Percentiles rank a stretch among this genome's conserved stretches.
These are phyloP conservation scores for Lasiosphaeris hirsuta DNA, from an alignment of 495 filamentous ascomycete genomes.

Conservation along the genomic window DNA sequence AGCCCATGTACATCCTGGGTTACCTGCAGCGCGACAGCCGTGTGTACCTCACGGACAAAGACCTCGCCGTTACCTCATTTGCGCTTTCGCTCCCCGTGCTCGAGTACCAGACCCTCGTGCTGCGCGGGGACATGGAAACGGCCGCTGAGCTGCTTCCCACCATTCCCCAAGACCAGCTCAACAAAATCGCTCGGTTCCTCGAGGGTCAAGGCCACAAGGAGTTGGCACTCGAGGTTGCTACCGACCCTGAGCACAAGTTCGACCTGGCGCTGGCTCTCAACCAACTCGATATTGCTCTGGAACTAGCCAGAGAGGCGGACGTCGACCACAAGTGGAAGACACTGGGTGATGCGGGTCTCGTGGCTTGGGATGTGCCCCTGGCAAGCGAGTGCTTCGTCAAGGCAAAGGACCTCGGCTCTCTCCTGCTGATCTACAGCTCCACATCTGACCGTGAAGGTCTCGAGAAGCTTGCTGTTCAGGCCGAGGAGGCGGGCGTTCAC, in stretches of 20 bases:
- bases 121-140: slow-evolving; percentile 91
- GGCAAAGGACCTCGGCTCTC: slow-evolving; percentile 83
- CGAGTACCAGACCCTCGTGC: slow-evolving; percentile 94
- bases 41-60: slow-evolving; percentile 93
- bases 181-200: slow-evolving; percentile 96
- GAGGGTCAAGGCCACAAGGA: slow-evolving; percentile 98
- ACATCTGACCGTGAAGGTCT: slow-evolving; percentile 74
- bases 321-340: slow-evolving; percentile 97
- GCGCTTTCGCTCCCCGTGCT: slow-evolving; percentile 89
- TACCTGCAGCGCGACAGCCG: slow-evolving; percentile 92
- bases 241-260: slow-evolving; percentile 94
- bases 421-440: slow-evolving; percentile 82
- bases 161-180: slow-evolving; percentile 86
- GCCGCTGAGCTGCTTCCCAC: slow-evolving; percentile 78
- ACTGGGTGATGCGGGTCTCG: slow-evolving; percentile 85
- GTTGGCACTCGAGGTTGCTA: slow-evolving; percentile 90
- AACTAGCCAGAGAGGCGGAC: slow-evolving; percentile 77
- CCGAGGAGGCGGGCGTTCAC: slow-evolving; percentile 71
- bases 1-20: slow-evolving; percentile 89
- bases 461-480: slow-evolving; percentile 64
- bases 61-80: slow-evolving; percentile 87
- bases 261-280: slow-evolving; percentile 83
- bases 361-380: slow-evolving; percentile 79
- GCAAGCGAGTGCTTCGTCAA: slow-evolving; percentile 90
- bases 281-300: slow-evolving; percentile 77